phyloP scores from a whole-genome alignment of 768 basidiomycete species.

The Boletus reticulatus region DNA sequence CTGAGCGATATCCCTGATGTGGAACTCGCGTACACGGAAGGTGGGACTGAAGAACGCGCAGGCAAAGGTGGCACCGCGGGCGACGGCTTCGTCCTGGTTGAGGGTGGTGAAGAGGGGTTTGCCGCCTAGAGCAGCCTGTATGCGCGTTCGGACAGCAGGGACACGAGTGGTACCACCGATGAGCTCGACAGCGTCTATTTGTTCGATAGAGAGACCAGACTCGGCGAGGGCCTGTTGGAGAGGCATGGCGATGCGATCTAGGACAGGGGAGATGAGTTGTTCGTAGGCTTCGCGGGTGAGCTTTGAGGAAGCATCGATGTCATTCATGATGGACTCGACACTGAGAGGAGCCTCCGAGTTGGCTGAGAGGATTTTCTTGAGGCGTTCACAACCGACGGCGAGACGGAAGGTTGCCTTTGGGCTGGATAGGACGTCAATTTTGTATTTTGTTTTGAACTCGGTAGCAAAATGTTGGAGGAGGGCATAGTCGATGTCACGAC shows the following conservation, averaged over 20 bases:
- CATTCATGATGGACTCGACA: conserved; percentile 96
- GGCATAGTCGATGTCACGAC: conserved; percentile 93
- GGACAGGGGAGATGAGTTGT: conserved; percentile 66
- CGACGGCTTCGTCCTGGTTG: conserved; percentile 97
- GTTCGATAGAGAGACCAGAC: conserved; percentile 76
- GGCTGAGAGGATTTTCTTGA: conserved; percentile 96
- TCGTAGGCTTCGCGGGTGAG: conserved; percentile 84
- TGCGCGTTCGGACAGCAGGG: conserved; percentile 85
- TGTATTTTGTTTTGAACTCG: conserved; percentile 97
- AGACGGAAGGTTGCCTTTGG: conserved; percentile 95
- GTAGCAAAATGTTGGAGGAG: conserved; percentile 85
- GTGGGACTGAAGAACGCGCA: conserved; percentile 97
- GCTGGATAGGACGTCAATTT: conserved; percentile 89
- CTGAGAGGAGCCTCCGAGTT: conserved; percentile 86
- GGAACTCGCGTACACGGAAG: conserved; percentile 97
- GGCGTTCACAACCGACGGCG: conserved; percentile 80
- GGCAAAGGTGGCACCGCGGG: conserved; percentile 93
- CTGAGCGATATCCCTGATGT: conserved; percentile 77
- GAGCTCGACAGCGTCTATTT: conserved; percentile 90
- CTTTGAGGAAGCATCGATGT: conserved; percentile 87
- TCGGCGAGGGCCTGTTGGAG: conserved; percentile 77
- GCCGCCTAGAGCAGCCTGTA: conserved; percentile 79
- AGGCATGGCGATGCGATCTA: conserved; percentile 74
- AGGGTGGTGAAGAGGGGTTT: conserved; percentile 88
- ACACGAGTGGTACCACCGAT: conserved; percentile 93